Evolutionary conservation across 352 stramenopile genomes (phyloP), one percentile per base, ranked within the genome.

Genomic region (Pythium grandisporangium): DNA sequence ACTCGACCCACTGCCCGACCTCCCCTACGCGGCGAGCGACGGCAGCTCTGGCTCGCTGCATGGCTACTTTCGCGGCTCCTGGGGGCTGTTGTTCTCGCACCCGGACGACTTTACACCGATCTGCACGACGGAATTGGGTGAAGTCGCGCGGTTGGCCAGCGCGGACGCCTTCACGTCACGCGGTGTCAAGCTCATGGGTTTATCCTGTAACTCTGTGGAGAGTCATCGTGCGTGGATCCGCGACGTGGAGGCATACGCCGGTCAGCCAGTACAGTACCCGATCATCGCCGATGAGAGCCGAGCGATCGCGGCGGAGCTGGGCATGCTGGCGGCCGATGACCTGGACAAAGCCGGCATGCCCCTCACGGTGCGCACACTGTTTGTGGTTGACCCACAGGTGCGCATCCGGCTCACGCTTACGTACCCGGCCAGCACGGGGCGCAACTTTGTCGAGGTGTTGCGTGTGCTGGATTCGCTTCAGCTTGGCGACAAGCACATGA

Each of bases 381-480:
- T 96, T 42, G 84, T 97, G 39, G 57, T 97, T 37, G 87, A 93
- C 46, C 80, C 83, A 16, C 67, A 95, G 30, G 84, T 93, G 52
- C 90, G 90, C 42, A 67, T 98, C 29, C 84, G 87, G 55, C 58
- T 97, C 22, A 83, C 60, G 30, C 58, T 98, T 44, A 96, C 82
- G 30, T 98, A 98, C 61, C 92, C 92, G 26, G 80, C 84, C 12
- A 94, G 76, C 44, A 93, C 87, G 14, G 89, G 90, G 19, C 72
- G 87, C 47, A 97, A 97, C 69, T 96, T 97, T 58, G 70, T 86
- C 46, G 92, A 98, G 55, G 80, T 98, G 35, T 47, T 97, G 41
- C 72, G 88, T 27, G 78, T 95, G 5, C 51, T 96, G 12, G 86
- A 96, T 62, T 90, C 83, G 42, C 63, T 97, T 19, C 81, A 94